Conservation (phyloP, 2,329 filamentous ascomycete species). For the Botrytis byssoidea region DNA sequence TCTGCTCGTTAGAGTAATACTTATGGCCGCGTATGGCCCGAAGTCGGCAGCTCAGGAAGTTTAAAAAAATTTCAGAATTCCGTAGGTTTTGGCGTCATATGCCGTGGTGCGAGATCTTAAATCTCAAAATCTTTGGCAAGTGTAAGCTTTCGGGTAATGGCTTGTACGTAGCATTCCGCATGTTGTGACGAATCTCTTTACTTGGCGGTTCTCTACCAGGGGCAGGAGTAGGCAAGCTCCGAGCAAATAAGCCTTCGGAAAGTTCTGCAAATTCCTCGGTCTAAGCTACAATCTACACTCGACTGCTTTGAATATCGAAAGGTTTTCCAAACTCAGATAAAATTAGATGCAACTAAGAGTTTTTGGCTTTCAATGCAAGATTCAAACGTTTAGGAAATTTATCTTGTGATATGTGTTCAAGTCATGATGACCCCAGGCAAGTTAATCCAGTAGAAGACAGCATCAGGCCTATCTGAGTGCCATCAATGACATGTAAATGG, state of each 20-base stretch:
- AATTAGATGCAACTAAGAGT: neutral
- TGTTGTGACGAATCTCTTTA: neutral
- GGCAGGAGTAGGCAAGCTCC: neutral
- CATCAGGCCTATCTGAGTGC: neutral
- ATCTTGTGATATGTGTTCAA: neutral
- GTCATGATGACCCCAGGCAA: neutral
- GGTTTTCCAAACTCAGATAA: neutral
- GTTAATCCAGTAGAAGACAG: neutral
- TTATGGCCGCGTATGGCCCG: neutral
- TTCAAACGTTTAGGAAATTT: neutral
- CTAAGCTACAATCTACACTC: neutral
- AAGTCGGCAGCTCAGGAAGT: neutral
- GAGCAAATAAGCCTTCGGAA: neutral
- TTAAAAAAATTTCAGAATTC: neutral
- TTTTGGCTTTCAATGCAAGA: neutral
- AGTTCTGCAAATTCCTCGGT: neutral
- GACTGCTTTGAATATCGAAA: neutral
- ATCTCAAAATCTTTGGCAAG: neutral
- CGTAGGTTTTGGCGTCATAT: neutral
- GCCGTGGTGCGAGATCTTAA: neutral
- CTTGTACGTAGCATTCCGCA: neutral
- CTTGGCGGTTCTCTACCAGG: neutral
- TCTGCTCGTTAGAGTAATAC: neutral
- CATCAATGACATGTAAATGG: neutral
- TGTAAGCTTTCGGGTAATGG: neutral